Base-by-base conservation (phyloP, 331 rosid genomes). In the Arachis monticola region DNA sequence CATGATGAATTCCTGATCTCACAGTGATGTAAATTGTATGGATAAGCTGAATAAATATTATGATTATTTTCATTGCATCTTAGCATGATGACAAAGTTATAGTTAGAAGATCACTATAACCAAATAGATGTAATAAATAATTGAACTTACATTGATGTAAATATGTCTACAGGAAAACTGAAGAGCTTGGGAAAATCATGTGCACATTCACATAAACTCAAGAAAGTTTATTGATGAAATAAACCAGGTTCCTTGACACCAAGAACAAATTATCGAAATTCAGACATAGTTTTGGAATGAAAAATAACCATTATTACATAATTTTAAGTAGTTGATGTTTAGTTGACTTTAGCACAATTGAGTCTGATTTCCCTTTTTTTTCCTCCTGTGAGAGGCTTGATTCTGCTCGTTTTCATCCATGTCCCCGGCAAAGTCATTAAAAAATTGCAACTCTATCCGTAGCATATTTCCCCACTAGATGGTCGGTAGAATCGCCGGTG, bases 271-370 rank as follows among this genome's bases (percentile, higher is more conserved):
- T 31, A 60, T 57, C 31, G 2, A 5, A 38, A 38, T 38, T 38
- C 41, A 2, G 57, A 67, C 79, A 73, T 32, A 6, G 41, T 7
- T 47, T 51, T 5, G 17, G 50, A 45, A 55, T 14, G 2, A 67
- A 7, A 55, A 58, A 59, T n/a, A 44, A 32, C 5, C 8, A 63
- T 7, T 44, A 8, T 27, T 27, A 64, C 14, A 42, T 9, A 65
- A 1, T 8, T 56, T 45, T 4, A 8, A 44, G 7, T 51, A 4
- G 10, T 56, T 27, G 8, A 6, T 12, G 3, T 32, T 70, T 64
- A 83, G 60, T 86, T 86, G 46, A 60, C 65, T 81, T 76, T 83
- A n/a, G 81, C 81, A 60, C 90, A 86, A 69, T 83, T 73, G 75
- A 64, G 35, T 79, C 90, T 86, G 81, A 83, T 76, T 75, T 83